Conservation (phyloP, 2,329 filamentous ascomycete species). For the Macrophomina phaseolina region DNA sequence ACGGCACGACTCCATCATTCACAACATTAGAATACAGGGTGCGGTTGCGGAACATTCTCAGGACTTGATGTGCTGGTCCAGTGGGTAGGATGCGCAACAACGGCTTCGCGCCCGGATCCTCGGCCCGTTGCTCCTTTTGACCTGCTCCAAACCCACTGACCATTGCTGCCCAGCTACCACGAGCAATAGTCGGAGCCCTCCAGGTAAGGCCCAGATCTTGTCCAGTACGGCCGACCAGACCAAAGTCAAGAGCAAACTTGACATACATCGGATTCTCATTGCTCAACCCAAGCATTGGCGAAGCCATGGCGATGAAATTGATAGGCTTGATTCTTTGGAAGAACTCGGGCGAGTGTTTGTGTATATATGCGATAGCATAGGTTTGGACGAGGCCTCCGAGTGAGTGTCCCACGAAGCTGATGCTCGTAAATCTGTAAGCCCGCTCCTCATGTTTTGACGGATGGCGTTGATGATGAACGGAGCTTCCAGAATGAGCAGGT, state of each 20-base stretch:
- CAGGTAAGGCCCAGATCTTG: conserved; percentile 95
- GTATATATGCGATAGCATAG: conserved; percentile 94
- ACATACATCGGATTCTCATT: conserved; percentile 98
- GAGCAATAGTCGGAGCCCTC: conserved; percentile 83
- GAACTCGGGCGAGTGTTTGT: conserved; percentile 92
- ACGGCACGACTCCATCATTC: conserved; percentile 94
- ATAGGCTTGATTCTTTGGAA: conserved; percentile 84
- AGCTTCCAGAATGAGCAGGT: conserved; percentile 66
- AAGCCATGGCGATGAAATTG: conserved; percentile 88
- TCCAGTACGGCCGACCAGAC: conserved; percentile 91
- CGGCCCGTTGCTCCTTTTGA: conserved; percentile 58
- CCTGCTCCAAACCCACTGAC: conserved; percentile 76
- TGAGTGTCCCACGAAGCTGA: conserved; percentile 93
- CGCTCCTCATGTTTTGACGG: conserved; percentile 54
- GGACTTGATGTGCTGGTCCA: conserved; percentile 84
- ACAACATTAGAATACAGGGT: conserved; percentile 97
- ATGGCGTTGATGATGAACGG: conserved; percentile 57
- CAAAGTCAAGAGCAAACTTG: conserved; percentile 95
- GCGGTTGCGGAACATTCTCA: conserved; percentile 86
- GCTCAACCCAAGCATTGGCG: conserved; percentile 87
- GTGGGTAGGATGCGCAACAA: conserved; percentile 87
- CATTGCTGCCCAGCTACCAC: conserved; percentile 86
- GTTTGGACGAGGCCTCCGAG: conserved; percentile 89
- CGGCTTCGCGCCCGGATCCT: conserved; percentile 84
- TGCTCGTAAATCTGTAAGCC: conserved; percentile 86